Evolutionary conservation across 1,284 basidiomycete genomes (phyloP).

Genomic region (Xanthoconium separans): DNA sequence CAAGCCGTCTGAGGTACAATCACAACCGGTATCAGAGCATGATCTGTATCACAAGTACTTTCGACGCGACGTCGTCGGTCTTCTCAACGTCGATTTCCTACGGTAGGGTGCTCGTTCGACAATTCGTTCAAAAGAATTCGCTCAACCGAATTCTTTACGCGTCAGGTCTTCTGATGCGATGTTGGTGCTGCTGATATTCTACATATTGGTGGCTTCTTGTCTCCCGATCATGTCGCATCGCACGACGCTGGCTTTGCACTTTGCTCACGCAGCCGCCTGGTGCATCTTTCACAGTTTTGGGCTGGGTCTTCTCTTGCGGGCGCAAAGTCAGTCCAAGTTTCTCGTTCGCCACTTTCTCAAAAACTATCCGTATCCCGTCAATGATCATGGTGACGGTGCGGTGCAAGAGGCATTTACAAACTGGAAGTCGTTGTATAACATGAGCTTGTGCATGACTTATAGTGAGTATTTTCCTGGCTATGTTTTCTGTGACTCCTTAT

Average conservation of each 20-base stretch:
- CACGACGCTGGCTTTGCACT: constrained; percentile 62
- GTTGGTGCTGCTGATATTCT: constrained; percentile 57
- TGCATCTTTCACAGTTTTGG: constrained; percentile 88
- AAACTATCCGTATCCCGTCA: constrained; percentile 79
- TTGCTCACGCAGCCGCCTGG: constrained; percentile 85
- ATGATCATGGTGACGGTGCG: constrained; percentile 64
- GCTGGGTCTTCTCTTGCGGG: constrained; percentile 79
- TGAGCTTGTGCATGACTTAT: constrained; percentile 94
- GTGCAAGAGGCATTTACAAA: constrained; percentile 91
- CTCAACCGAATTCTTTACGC: constrained; percentile 22
- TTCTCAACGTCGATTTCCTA: constrained; percentile 83
- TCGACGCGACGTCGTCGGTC: constrained; percentile 80
- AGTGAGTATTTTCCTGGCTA: constrained; percentile 46
- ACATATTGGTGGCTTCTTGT: constrained; percentile 49
- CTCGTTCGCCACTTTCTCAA: constrained; percentile 93
- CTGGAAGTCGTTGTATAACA: constrained; percentile 94
- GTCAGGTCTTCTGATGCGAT: constrained; percentile 67
- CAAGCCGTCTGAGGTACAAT: constrained; percentile 10
- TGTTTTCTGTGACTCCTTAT: not conserved
- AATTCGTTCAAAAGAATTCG: constrained; percentile 11
- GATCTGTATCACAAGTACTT: constrained; percentile 92
- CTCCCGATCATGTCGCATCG: constrained; percentile 44
- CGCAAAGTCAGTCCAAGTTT: constrained; percentile 86
- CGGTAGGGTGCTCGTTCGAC: constrained; percentile 49
- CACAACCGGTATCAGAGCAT: constrained; percentile 63